Conservation (phyloP, 257 asterid genomes). For the Gentiana macrophylla region DNA sequence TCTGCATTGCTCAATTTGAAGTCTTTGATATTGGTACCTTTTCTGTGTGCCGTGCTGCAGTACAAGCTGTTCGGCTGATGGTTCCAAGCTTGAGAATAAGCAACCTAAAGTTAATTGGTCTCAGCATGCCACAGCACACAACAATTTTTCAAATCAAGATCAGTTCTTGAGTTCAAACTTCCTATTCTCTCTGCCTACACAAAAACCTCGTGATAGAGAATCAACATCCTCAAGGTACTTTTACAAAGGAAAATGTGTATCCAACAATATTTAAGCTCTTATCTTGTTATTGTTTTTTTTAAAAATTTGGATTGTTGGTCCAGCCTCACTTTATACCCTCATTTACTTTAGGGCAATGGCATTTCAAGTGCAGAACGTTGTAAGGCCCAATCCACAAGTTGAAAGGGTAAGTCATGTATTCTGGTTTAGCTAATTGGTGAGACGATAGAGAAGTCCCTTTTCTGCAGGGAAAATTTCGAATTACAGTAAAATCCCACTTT, state of each 20-base stretch:
- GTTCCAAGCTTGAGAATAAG: conserved; percentile 20
- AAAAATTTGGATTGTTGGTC: background rate
- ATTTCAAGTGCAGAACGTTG: conserved; percentile 40
- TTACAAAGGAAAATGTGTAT: background rate
- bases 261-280: background rate
- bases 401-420: conserved; percentile 51
- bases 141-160: conserved; percentile 44
- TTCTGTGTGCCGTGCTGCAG: conserved; percentile 20
- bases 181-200: conserved; percentile 59
- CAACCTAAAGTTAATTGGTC: conserved; percentile 53
- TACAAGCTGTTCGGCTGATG: conserved; percentile 27
- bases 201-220: conserved; percentile 41
- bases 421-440: background rate
- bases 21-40: conserved; percentile 3
- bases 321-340: conserved; percentile 12
- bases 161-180: conserved; percentile 55
- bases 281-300: background rate
- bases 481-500: too few relatives aligned
- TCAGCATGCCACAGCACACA: conserved; percentile 58
- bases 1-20: background rate
- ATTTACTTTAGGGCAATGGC: conserved; percentile 34
- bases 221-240: conserved; percentile 45
- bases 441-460: background rate
- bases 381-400: conserved; percentile 35
- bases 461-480: background rate